phyloP scores from a whole-genome alignment of 176 grass and related monocot genomes.

The Triticum dicoccoides region DNA sequence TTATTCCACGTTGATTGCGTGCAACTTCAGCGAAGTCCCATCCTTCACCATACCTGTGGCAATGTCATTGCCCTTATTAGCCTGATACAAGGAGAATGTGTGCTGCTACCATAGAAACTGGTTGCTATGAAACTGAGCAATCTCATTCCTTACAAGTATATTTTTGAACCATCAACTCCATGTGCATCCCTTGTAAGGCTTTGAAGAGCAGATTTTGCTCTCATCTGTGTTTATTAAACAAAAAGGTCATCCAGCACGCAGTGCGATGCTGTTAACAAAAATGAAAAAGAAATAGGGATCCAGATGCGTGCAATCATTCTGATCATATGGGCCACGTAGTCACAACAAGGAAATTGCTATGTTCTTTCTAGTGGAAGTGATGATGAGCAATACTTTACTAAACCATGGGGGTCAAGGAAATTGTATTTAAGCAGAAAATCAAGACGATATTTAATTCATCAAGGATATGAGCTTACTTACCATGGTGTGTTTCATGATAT shows the following conservation, averaged over 20 bases:
- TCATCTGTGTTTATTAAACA: conserved; percentile 57
- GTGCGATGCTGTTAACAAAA: neutral
- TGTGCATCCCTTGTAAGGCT: conserved; percentile 58
- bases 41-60: conserved; percentile 87
- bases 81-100: neutral
- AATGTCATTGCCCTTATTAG: conserved; percentile 12
- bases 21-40: conserved; percentile 95
- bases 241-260: conserved; percentile 15
- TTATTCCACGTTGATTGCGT: conserved; percentile 80
- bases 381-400: neutral
- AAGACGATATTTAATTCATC: conserved; percentile 8
- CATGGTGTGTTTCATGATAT: conserved; percentile 91
- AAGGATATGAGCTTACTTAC: conserved; percentile 43
- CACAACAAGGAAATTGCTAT: neutral
- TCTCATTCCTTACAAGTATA: conserved; percentile 71
- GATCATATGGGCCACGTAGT: neutral
- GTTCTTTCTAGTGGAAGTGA: neutral
- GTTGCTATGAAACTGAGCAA: conserved; percentile 19
- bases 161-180: conserved; percentile 89
- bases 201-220: conserved; percentile 74
- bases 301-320: neutral
- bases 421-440: neutral
- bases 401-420: neutral
- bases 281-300: neutral
- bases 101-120: neutral